Evolutionary conservation across 2,329 filamentous ascomycete species (phyloP).

Genomic region (Fusarium pseudograminearum): DNA sequence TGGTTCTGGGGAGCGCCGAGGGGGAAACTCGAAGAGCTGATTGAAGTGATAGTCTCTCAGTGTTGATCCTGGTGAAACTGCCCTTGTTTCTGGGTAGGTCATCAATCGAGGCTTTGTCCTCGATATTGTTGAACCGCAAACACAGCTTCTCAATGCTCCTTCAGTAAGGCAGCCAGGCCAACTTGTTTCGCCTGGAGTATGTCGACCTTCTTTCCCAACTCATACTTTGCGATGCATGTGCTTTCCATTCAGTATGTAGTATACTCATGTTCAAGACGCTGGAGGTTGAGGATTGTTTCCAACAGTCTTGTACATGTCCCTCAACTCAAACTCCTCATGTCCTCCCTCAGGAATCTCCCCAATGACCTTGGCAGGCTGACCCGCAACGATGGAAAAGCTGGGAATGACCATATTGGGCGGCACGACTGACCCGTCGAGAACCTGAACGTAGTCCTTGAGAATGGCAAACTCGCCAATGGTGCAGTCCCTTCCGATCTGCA

Average conservation of each 20-base stretch:
- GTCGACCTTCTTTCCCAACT: background rate
- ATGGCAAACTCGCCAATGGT: constrained; percentile 89
- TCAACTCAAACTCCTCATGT: constrained; percentile 72
- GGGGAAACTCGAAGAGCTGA: background rate
- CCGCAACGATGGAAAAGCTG: constrained; percentile 91
- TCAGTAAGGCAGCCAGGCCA: background rate
- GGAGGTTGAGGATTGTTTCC: constrained; percentile 65
- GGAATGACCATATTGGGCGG: constrained; percentile 92
- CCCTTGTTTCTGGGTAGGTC: background rate
- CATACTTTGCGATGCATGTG: background rate
- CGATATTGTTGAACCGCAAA: background rate
- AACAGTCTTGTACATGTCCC: constrained; percentile 73
- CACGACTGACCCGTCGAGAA: constrained; percentile 86
- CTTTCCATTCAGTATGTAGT: background rate
- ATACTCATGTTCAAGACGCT: constrained; percentile 44
- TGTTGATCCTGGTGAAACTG: no score
- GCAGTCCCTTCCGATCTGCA: constrained; percentile 82
- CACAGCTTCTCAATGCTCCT: background rate
- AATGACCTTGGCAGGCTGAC: constrained; percentile 81
- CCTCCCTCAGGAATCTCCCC: constrained; percentile 83
- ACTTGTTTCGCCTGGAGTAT: background rate
- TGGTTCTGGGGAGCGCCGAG: no score
- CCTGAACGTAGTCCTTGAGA: constrained; percentile 91
- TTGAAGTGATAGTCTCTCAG: background rate
- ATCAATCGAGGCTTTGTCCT: background rate